Evolutionary conservation across 371 early-diverging fungal genomes (phyloP).

Genomic region (Rhizopus delemar): DNA sequence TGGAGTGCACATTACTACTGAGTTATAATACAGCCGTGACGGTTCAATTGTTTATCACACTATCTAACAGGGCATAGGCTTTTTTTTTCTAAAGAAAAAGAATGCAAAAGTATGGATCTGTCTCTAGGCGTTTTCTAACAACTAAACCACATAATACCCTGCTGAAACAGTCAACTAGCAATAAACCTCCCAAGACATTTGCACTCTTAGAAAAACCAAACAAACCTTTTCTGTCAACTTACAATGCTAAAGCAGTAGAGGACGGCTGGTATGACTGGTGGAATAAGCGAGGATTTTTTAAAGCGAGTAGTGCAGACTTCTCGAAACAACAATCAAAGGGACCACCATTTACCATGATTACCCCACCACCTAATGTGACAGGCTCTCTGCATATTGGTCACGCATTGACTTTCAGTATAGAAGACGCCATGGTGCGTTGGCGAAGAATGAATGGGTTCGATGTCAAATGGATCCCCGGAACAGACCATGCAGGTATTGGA

Average conservation of each 20-base stretch:
- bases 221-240: constrained; percentile 30
- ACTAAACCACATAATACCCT: not conserved
- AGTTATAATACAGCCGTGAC: too few relatives aligned
- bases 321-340: not conserved
- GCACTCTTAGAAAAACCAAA: constrained; percentile 20
- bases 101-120: not conserved
- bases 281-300: constrained; percentile 57
- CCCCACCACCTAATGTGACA: constrained; percentile 98
- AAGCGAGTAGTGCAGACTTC: constrained; percentile 25
- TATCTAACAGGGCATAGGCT: not conserved
- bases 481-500: constrained; percentile 98
- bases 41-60: too few relatives aligned
- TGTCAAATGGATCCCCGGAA: constrained; percentile 91
- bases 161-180: not conserved
- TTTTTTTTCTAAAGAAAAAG: not conserved
- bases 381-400: constrained; percentile 96
- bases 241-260: constrained; percentile 53
- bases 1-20: too few relatives aligned
- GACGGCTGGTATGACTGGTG: constrained; percentile 76
- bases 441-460: constrained; percentile 84
- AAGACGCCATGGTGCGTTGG: constrained; percentile 88
- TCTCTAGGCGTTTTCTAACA: not conserved
- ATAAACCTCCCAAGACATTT: not conserved
- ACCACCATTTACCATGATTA: constrained; percentile 68
- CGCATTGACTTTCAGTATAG: constrained; percentile 87